Percentiles rank a stretch among this genome's conserved stretches.
These are phyloP conservation scores for Leccinellum luteum DNA, from an alignment of 768 basidiomycete species.

Conservation along the genomic window DNA sequence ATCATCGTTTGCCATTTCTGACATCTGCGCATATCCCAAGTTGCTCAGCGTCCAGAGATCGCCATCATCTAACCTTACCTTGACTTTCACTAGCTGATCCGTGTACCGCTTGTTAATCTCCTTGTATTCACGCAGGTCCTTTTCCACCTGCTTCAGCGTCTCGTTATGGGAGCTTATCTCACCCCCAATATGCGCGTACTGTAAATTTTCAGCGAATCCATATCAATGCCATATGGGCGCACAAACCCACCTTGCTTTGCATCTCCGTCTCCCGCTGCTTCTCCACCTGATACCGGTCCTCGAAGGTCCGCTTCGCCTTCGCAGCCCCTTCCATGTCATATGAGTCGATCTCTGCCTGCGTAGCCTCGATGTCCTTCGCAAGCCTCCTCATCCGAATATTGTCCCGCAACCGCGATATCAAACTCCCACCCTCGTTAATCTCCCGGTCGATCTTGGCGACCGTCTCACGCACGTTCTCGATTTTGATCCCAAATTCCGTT, in stretches of 20 bases:
- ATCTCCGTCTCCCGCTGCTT: slow-evolving; percentile 72
- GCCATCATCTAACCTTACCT: slow-evolving; percentile 48
- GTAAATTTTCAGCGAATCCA: slow-evolving; percentile 7
- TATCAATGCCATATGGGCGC: not conserved
- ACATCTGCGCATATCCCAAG: slow-evolving; percentile 56
- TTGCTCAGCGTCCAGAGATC: not conserved
- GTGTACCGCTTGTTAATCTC: slow-evolving; percentile 83
- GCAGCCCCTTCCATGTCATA: slow-evolving; percentile 85
- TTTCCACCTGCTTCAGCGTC: slow-evolving; percentile 62
- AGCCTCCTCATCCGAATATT: slow-evolving; percentile 79
- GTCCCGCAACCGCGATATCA: slow-evolving; percentile 69
- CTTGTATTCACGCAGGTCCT: slow-evolving; percentile 82
- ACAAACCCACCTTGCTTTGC: slow-evolving; percentile 56
- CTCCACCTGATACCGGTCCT: slow-evolving; percentile 70
- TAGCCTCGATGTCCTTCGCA: slow-evolving; percentile 59
- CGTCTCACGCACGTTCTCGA: slow-evolving; percentile 39
- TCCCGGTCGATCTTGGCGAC: slow-evolving; percentile 71
- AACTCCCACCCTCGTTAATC: slow-evolving; percentile 71
- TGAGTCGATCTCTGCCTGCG: slow-evolving; percentile 67
- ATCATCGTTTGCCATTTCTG: slow-evolving; percentile 96
- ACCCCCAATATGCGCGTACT: slow-evolving; percentile 82
- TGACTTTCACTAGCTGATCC: slow-evolving; percentile 91
- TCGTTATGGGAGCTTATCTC: slow-evolving; percentile 73
- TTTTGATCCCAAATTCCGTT: slow-evolving; percentile 36
- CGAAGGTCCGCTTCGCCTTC: slow-evolving; percentile 80